Percentiles rank a stretch among this genome's conserved stretches.
These are phyloP conservation scores for Alnus rubra DNA, from an alignment of 306 rosid genomes.

Conservation along the genomic window DNA sequence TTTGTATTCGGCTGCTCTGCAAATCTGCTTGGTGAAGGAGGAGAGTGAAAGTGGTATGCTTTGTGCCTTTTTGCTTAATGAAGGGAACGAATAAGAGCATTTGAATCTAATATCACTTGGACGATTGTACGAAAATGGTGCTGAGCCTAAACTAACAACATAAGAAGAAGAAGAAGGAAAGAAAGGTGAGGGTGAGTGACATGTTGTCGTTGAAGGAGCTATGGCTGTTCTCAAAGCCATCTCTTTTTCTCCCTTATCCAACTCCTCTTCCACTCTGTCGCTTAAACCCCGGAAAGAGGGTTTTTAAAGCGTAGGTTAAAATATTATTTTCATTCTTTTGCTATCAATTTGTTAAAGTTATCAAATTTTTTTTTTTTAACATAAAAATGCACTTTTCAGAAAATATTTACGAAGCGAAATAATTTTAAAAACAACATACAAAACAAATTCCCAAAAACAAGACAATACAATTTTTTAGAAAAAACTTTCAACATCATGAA, in stretches of 20 bases:
- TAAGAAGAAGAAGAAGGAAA: slow-evolving; percentile 6
- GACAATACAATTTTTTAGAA: no score
- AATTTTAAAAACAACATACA: no score
- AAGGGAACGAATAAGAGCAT: slow-evolving; percentile 33
- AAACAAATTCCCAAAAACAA: no score
- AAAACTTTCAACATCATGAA: no score
- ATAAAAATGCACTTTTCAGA: no score
- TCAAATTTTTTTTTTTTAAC: no score
- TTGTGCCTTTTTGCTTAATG: slow-evolving; percentile 16
- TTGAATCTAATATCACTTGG: slow-evolving; percentile 20
- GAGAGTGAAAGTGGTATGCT: slow-evolving; percentile 22
- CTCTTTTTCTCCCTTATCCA: slow-evolving; percentile 11
- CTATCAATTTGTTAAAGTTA: no score
- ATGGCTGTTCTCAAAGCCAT: slow-evolving; percentile 33
- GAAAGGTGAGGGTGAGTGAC: slow-evolving; percentile 5
- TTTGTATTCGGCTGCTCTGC: slow-evolving; percentile 73
- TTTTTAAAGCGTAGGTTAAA: background rate
- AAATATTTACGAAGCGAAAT: no score
- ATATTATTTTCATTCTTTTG: background rate
- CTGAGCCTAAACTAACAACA: background rate
- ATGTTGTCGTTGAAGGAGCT: slow-evolving; percentile 16
- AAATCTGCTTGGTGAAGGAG: slow-evolving; percentile 34
- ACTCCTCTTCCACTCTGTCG: background rate
- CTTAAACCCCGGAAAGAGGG: background rate
- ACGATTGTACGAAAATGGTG: slow-evolving; percentile 24